Percentiles rank a stretch among this genome's conserved stretches.
Evolutionary conservation across 306 rosid genomes (phyloP).

Genomic region (Ormosia emarginata): DNA sequence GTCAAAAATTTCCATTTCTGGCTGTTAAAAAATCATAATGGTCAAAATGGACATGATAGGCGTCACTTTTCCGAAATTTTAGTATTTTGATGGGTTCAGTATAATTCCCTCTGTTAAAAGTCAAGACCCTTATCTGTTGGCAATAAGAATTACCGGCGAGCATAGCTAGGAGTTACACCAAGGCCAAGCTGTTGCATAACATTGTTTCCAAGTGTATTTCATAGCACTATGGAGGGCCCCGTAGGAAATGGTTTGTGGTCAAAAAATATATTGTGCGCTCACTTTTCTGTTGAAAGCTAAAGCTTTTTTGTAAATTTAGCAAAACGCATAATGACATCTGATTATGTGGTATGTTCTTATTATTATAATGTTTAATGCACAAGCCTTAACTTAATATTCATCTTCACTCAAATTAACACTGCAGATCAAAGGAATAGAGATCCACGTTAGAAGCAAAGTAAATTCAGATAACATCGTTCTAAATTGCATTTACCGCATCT

Average conservation of each 20-base stretch:
- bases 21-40: background rate
- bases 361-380: background rate
- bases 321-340: background rate
- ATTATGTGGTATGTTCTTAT: background rate
- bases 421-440: background rate
- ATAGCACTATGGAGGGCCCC: background rate
- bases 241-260: background rate
- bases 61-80: background rate
- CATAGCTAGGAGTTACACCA: background rate
- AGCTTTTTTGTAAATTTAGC: background rate
- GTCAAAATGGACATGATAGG: slow-evolving; percentile 13
- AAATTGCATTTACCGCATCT: background rate
- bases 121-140: background rate
- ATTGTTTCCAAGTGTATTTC: background rate
- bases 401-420: background rate
- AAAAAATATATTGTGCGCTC: background rate
- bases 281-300: background rate
- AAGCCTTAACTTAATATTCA: background rate
- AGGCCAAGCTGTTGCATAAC: background rate
- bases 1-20: slow-evolving; percentile 25
- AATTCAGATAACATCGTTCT: background rate
- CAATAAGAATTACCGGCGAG: background rate
- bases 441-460: background rate
- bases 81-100: slow-evolving; percentile 29
- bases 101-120: background rate